These are phyloP conservation scores for Chalaropsis ovoidea DNA, from an alignment of 2,329 filamentous ascomycete genomes.

Conservation along the genomic window DNA sequence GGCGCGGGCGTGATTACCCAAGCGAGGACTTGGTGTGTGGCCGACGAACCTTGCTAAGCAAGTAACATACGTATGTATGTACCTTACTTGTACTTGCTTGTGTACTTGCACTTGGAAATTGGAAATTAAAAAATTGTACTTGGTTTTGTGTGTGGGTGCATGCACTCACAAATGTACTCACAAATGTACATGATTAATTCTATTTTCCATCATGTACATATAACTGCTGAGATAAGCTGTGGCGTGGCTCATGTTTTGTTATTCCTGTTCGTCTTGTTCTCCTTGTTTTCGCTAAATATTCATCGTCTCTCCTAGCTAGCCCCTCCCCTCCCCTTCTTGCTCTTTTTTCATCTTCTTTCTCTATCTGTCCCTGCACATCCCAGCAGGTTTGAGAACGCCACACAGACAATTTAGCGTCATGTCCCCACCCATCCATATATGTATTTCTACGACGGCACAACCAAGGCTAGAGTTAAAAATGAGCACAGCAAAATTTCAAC, in stretches of 20 bases:
- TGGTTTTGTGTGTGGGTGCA: too few relatives aligned
- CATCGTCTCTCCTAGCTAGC: not conserved
- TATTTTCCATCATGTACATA: too few relatives aligned
- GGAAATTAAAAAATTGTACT: too few relatives aligned
- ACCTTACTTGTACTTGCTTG: too few relatives aligned
- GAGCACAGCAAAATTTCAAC: not conserved
- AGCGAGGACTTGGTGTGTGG: too few relatives aligned
- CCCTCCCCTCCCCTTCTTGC: not conserved
- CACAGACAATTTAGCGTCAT: slow-evolving; percentile 13
- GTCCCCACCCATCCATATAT: not conserved
- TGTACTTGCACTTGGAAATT: too few relatives aligned
- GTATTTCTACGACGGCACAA: slow-evolving; percentile 1
- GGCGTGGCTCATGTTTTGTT: not conserved
- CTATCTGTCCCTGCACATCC: not conserved
- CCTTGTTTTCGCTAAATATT: not conserved
- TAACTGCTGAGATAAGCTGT: not conserved
- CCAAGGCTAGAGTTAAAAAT: slow-evolving; percentile 6
- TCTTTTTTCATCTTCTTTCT: not conserved
- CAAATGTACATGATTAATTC: too few relatives aligned
- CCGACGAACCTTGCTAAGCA: too few relatives aligned
- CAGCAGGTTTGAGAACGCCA: slow-evolving; percentile 10
- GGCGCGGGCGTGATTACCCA: too few relatives aligned
- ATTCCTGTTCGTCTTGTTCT: not conserved
- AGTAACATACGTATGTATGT: too few relatives aligned
- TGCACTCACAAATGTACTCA: too few relatives aligned